Percentiles rank a stretch among this genome's conserved stretches.
phyloP scores from a whole-genome alignment of 805 yeast species.

The Lipomyces sp. region DNA sequence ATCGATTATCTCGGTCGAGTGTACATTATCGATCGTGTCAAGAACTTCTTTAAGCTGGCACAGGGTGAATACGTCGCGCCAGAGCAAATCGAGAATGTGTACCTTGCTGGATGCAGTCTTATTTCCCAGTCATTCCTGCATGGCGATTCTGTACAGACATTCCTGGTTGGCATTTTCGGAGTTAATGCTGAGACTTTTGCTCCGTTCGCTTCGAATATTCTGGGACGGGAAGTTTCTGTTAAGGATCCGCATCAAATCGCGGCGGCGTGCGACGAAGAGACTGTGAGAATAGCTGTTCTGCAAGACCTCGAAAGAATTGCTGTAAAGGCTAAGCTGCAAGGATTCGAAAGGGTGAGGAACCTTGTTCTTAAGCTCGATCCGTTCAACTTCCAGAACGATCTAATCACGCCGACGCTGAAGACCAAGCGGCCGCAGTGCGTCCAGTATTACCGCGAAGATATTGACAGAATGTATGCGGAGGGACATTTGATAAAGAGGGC shows the following conservation, averaged over 20 bases:
- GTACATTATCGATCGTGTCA: constrained; percentile 66
- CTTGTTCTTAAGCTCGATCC: constrained; percentile 55
- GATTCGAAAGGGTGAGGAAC: constrained; percentile 63
- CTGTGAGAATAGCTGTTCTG: constrained; percentile 43
- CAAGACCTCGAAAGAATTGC: constrained; percentile 41
- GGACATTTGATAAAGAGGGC: constrained; percentile 36
- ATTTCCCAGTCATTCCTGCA: constrained; percentile 56
- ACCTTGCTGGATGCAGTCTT: constrained; percentile 51
- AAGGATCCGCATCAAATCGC: constrained; percentile 36
- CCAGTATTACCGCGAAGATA: constrained; percentile 42
- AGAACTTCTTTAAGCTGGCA: constrained; percentile 69
- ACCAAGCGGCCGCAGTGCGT: constrained; percentile 52
- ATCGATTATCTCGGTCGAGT: constrained; percentile 54
- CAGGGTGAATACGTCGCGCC: constrained; percentile 73
- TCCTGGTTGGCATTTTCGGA: constrained; percentile 60
- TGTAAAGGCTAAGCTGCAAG: constrained; percentile 45
- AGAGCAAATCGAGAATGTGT: constrained; percentile 66
- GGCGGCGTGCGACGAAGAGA: constrained; percentile 36
- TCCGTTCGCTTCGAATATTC: constrained; percentile 33
- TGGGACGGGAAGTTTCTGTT: constrained; percentile 30
- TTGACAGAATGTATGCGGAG: constrained; percentile 49
- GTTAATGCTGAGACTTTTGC: constrained; percentile 50
- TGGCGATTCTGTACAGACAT: constrained; percentile 59
- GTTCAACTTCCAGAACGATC: constrained; percentile 54
- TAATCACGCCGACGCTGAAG: constrained; percentile 65